Base-by-base conservation (phyloP, 106 monocot genomes). In the Dactylorhiza incarnata region DNA sequence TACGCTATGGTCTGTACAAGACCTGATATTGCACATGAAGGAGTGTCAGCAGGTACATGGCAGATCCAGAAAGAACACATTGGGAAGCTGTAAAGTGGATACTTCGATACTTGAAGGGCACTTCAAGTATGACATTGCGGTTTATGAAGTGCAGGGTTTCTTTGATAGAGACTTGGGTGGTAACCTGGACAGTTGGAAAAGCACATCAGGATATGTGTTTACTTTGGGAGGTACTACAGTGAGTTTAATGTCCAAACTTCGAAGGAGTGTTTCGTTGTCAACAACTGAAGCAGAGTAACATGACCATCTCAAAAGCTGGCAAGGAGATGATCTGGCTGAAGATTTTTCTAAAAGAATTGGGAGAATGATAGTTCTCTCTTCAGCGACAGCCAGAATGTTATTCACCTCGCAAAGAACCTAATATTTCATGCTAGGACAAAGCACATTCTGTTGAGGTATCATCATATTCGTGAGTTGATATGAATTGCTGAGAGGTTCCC, bases 291-390 rank as follows among this genome's bases (percentile, higher is more conserved):
- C 46, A 9, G 2, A 78, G 26, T 78, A 78, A 78, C 50, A 44
- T 72, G 13, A 26, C 54, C 9, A 5, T 45, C 0, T 47, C 45
- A 9, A 15, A 78, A 53, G 71, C 26, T 22, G 58, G 46, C 5
- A 73, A 80, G 63, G 66, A 80, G 48, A 54, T 49, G 10, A 43
- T 80, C 50, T 80, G 55, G 66, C 25, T 80, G 15, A 63, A 50
- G 51, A 51, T 14, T 5, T 65, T 80, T 23, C 13, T 67, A 51
- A 20, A 29, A 24, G 49, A 74, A 66, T 1, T 74, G 5, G 16
- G 45, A 65, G 25, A 9, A 26, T 24, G 3, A 65, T 25, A 9
- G 22, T 9, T 9, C 10, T 65, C 3, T 65, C 4, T 65, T 65
- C 9, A 9, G 11, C 14, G 10, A 14, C 17, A 23, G 6, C 11